Evolutionary conservation across 768 basidiomycete genomes (phyloP).

Genomic region (Pleurotus eryngii): DNA sequence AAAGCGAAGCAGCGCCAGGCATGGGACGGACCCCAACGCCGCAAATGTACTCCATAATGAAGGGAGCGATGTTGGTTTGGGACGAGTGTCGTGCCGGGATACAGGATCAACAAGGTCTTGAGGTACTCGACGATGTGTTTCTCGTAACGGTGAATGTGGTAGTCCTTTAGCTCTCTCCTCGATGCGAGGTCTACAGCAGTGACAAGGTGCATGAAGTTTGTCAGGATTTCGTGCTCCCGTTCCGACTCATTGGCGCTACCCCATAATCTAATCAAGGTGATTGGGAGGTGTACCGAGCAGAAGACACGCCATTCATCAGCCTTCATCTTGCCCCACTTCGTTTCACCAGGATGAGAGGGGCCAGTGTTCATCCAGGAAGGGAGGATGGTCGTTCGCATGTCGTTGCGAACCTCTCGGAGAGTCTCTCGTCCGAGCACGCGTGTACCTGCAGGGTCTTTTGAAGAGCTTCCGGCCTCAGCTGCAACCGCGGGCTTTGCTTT

Average conservation of each 20-base stretch:
- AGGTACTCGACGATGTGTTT: slow-evolving; percentile 18
- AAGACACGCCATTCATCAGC: slow-evolving; percentile 32
- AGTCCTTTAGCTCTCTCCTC: slow-evolving; percentile 10
- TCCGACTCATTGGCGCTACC: slow-evolving; percentile 9
- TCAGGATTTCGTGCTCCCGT: slow-evolving; percentile 16
- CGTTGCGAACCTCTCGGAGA: slow-evolving; percentile 6
- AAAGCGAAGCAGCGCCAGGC: background rate
- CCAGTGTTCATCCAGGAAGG: slow-evolving; percentile 20
- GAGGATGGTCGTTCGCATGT: slow-evolving; percentile 21
- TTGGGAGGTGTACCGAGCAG: slow-evolving; percentile 27
- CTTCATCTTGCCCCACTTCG: slow-evolving; percentile 24
- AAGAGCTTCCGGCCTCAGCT: no score
- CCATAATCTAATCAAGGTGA: slow-evolving; percentile 35
- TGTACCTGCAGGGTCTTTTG: background rate
- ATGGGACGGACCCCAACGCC: slow-evolving; percentile 25
- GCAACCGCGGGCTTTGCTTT: no score
- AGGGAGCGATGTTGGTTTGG: slow-evolving; percentile 29
- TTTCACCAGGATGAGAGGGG: slow-evolving; percentile 19
- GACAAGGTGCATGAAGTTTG: slow-evolving; percentile 28
- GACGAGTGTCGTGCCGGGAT: slow-evolving; percentile 17
- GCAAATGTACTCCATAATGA: slow-evolving; percentile 24
- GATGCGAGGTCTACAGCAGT: slow-evolving; percentile 19
- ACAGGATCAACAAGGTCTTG: slow-evolving; percentile 14
- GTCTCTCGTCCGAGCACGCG: background rate
- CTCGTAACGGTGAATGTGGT: slow-evolving; percentile 10